A percentile compares a stretch with the other conserved stretches of the same genome.
Conservation (phyloP, 2,329 filamentous ascomycete genomes). For the Ceratocystis eucalypticola region DNA sequence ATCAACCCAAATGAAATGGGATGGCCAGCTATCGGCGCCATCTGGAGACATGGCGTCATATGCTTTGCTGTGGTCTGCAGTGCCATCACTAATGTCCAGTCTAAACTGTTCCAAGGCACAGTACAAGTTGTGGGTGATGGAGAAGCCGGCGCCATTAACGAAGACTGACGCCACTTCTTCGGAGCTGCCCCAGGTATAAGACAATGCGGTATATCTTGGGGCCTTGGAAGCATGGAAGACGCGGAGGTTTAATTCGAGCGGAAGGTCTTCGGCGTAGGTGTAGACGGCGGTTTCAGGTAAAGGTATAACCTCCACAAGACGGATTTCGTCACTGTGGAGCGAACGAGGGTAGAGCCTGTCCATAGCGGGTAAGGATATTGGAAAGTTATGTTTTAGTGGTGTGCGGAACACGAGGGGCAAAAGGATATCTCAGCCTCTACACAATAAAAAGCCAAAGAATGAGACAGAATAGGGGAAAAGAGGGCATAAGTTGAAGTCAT, state of each 20-base stretch:
- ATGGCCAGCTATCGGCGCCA: conserved; percentile 15
- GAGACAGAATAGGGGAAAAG: conserved; percentile 5
- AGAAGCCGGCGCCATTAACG: conserved; percentile 21
- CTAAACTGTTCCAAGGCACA: conserved; percentile 24
- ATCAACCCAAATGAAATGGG: conserved; percentile 23
- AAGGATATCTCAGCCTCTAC: not conserved
- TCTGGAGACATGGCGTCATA: not conserved
- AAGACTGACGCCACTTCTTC: conserved; percentile 20
- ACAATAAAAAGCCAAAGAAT: not conserved
- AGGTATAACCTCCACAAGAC: conserved; percentile 19
- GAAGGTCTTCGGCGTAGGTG: conserved; percentile 7
- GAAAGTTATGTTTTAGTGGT: not conserved
- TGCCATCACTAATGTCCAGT: conserved; percentile 19
- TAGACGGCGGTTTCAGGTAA: not conserved
- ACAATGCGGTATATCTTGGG: conserved; percentile 23
- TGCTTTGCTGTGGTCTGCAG: not conserved
- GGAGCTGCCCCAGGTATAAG: conserved; percentile 24
- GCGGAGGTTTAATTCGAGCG: conserved; percentile 13
- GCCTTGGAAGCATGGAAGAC: conserved; percentile 14
- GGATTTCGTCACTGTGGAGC: conserved; percentile 15
- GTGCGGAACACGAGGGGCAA: not conserved
- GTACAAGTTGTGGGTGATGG: conserved; percentile 24
- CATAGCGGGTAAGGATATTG: conserved; percentile 5
- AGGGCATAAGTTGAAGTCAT: not conserved
- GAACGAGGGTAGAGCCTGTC: conserved; percentile 10